Evolutionary conservation across 176 grass and related monocot species (phyloP).

Genomic region (Rhynchospora tenuis): DNA sequence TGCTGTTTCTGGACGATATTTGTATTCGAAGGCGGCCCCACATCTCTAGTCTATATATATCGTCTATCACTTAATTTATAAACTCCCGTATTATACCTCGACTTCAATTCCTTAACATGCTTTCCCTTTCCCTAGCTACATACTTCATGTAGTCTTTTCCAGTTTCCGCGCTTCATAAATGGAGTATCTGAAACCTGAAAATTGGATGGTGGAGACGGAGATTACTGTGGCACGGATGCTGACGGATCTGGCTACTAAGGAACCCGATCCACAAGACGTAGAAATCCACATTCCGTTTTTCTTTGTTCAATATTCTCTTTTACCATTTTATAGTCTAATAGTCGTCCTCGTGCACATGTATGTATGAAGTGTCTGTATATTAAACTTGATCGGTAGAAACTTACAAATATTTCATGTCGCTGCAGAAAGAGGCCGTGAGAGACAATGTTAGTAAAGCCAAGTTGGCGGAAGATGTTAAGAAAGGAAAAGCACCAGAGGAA

Average conservation of each 20-base stretch:
- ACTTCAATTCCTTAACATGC: too few species aligned
- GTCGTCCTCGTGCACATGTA: too few species aligned
- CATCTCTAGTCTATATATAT: too few species aligned
- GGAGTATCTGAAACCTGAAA: neutral
- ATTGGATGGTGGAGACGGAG: conserved; percentile 39
- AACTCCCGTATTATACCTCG: too few species aligned
- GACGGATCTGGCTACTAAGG: conserved; percentile 45
- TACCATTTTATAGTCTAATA: too few species aligned
- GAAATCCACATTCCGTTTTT: neutral
- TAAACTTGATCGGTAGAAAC: too few species aligned
- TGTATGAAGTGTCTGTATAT: too few species aligned
- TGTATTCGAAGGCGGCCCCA: too few species aligned
- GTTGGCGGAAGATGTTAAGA: conserved; percentile 26
- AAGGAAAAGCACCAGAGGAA: conserved; percentile 43
- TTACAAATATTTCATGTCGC: too few species aligned
- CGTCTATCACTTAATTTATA: too few species aligned
- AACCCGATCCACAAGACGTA: neutral
- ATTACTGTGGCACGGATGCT: conserved; percentile 64
- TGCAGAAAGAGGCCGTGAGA: neutral
- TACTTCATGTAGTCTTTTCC: neutral
- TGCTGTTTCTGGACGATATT: too few species aligned
- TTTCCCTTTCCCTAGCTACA: neutral
- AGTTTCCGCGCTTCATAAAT: too few species aligned
- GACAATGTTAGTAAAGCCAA: neutral
- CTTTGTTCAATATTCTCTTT: neutral